Conservation (phyloP, 352 stramenopile genomes). For the Globisporangium nagaii region DNA sequence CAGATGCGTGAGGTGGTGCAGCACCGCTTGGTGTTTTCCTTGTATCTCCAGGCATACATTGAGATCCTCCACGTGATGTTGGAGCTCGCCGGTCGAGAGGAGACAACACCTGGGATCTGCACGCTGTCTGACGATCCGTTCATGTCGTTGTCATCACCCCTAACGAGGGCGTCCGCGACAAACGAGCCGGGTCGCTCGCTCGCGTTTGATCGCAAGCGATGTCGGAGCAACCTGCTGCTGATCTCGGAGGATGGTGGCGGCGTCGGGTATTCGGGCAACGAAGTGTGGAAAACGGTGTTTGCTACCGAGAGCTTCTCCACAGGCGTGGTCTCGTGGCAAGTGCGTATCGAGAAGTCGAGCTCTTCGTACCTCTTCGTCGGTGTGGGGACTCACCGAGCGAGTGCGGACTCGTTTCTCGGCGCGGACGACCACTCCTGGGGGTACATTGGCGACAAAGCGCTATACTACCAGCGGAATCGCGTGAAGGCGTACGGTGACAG, state of each 20-base stretch:
- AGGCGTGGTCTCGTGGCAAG: slow-evolving; percentile 76
- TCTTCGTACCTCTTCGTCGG: slow-evolving; percentile 97
- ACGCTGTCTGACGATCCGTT: slow-evolving; percentile 4
- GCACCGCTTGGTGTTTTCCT: slow-evolving; percentile 54
- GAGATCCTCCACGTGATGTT: slow-evolving; percentile 40
- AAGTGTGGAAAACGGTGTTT: slow-evolving; percentile 89
- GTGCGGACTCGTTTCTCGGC: slow-evolving; percentile 95
- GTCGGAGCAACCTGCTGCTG: slow-evolving; percentile 46
- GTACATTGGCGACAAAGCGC: slow-evolving; percentile 97
- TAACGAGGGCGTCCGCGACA: neutral
- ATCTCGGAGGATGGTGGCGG: slow-evolving; percentile 65
- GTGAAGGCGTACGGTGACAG: slow-evolving; percentile 82
- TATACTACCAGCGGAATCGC: slow-evolving; percentile 97
- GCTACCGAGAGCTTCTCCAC: slow-evolving; percentile 59
- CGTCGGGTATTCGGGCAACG: slow-evolving; percentile 70
- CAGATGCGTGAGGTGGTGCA: slow-evolving; percentile 54
- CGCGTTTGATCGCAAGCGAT: slow-evolving; percentile 64
- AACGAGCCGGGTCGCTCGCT: neutral
- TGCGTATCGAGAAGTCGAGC: slow-evolving; percentile 93
- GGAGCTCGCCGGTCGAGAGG: neutral
- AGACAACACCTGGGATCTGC: neutral
- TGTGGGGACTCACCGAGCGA: slow-evolving; percentile 88
- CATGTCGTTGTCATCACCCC: neutral
- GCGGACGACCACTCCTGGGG: slow-evolving; percentile 97
- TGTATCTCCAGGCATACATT: slow-evolving; percentile 67